phyloP scores from a whole-genome alignment of 1,284 basidiomycete species.

The Lignosus rhinocerotis region DNA sequence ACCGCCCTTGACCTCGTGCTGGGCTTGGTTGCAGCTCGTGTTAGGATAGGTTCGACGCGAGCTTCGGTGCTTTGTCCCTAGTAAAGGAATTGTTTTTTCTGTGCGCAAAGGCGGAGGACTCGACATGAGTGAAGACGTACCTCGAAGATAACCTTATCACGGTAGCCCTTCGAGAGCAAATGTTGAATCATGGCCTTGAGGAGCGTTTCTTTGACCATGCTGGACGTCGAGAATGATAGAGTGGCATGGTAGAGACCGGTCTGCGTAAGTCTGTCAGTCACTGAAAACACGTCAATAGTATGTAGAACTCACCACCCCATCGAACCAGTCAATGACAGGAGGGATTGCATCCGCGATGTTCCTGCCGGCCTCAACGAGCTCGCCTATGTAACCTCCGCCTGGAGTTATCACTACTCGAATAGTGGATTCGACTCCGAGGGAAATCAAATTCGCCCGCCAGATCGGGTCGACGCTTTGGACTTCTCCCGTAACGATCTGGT shows the following conservation, averaged over 20 bases:
- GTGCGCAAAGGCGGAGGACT: too few species aligned
- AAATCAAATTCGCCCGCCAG: constrained; percentile 4
- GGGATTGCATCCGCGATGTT: background rate
- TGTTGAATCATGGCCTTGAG: constrained; percentile 4
- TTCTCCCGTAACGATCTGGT: background rate
- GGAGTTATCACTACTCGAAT: constrained; percentile 2
- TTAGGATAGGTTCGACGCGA: background rate
- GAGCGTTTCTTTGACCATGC: constrained; percentile 1
- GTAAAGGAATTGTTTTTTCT: too few species aligned
- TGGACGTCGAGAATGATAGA: constrained; percentile 7
- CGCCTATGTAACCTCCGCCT: constrained; percentile 1
- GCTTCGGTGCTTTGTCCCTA: constrained; percentile 9
- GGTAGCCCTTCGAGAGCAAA: constrained; percentile 5
- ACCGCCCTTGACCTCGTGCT: constrained; percentile 8
- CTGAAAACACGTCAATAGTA: too few species aligned
- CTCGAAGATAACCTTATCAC: constrained; percentile 6
- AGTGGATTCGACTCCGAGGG: background rate
- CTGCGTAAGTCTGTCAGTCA: background rate
- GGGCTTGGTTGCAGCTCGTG: constrained; percentile 13
- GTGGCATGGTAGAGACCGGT: constrained; percentile 6
- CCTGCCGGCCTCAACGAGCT: background rate
- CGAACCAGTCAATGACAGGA: background rate
- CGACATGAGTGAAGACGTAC: background rate
- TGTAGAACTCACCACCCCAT: background rate
- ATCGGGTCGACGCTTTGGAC: background rate